These are phyloP conservation scores for Coemansia sp. DNA, from an alignment of 192 early-diverging fungal species.

Conservation along the genomic window DNA sequence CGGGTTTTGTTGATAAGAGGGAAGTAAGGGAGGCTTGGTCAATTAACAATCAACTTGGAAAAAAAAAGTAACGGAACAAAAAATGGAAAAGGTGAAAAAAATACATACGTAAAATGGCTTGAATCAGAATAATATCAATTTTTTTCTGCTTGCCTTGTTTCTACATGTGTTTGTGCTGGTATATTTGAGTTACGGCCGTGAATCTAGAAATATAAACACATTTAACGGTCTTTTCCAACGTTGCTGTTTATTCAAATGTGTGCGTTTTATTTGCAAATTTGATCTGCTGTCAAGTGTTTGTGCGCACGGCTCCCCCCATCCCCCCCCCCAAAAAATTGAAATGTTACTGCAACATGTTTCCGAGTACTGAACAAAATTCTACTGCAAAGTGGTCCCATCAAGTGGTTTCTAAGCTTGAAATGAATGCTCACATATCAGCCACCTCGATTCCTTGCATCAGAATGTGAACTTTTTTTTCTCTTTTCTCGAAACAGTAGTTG, in stretches of 20 bases:
- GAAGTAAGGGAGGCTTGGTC: background rate
- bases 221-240: background rate
- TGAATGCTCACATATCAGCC: background rate
- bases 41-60: background rate
- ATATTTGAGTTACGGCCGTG: background rate
- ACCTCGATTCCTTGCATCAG: background rate
- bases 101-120: background rate
- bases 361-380: background rate
- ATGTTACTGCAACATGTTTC: background rate
- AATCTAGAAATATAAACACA: background rate
- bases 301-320: background rate
- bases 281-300: background rate
- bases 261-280: background rate
- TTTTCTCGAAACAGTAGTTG: too few relatives aligned
- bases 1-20: background rate
- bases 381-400: background rate
- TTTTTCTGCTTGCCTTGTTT: too few relatives aligned
- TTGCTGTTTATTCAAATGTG: too few relatives aligned
- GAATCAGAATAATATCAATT: background rate
- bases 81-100: background rate
- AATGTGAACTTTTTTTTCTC: too few relatives aligned
- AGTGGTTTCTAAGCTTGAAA: background rate
- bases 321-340: background rate
- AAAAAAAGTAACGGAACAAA: background rate
- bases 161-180: background rate